Percentiles rank a stretch among this genome's conserved stretches.
Evolutionary conservation across 2,329 filamentous ascomycete species (phyloP).

Genomic region (Fusarium transvaalense): DNA sequence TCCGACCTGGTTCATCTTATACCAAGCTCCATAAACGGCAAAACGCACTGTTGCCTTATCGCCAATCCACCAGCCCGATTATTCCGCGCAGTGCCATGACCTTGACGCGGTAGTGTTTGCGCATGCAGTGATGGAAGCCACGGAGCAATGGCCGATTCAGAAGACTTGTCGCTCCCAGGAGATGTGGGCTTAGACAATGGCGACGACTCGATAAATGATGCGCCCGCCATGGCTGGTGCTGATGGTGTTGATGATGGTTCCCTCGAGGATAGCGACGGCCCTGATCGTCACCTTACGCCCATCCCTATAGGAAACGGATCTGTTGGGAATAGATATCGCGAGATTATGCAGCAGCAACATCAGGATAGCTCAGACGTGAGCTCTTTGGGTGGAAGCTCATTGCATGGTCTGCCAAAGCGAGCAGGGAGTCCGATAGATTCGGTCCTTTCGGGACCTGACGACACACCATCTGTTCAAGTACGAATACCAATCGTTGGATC

Average conservation of each 20-base stretch:
- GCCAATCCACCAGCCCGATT: conserved; percentile 34
- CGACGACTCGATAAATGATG: conserved; percentile 55
- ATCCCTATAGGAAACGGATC: conserved; percentile 42
- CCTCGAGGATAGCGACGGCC: conserved; percentile 32
- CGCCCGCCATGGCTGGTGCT: conserved; percentile 29
- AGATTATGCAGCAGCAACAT: conserved; percentile 58
- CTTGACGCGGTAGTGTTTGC: conserved; percentile 46
- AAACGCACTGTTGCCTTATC: conserved; percentile 35
- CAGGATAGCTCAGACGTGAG: conserved; percentile 65
- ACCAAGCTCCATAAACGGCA: conserved; percentile 43
- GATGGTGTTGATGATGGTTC: conserved; percentile 41
- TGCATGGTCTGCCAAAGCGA: conserved; percentile 65
- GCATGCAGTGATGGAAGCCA: conserved; percentile 56
- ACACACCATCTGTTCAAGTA: conserved; percentile 87
- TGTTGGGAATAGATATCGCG: conserved; percentile 59
- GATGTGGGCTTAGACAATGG: conserved; percentile 58
- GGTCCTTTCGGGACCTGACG: conserved; percentile 79
- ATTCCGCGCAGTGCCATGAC: conserved; percentile 46
- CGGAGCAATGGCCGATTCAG: conserved; percentile 63
- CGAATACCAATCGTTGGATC: conserved; percentile 39
- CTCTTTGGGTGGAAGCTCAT: conserved; percentile 60
- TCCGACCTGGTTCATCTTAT: conserved; percentile 27
- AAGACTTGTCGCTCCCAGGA: conserved; percentile 59
- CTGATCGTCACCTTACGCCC: conserved; percentile 37
- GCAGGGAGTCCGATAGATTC: conserved; percentile 77